A percentile compares a stretch with the other conserved stretches of the same genome.
These are phyloP conservation scores for Rauvolfia tetraphylla DNA, from an alignment of 257 asterid genomes.

Conservation along the genomic window DNA sequence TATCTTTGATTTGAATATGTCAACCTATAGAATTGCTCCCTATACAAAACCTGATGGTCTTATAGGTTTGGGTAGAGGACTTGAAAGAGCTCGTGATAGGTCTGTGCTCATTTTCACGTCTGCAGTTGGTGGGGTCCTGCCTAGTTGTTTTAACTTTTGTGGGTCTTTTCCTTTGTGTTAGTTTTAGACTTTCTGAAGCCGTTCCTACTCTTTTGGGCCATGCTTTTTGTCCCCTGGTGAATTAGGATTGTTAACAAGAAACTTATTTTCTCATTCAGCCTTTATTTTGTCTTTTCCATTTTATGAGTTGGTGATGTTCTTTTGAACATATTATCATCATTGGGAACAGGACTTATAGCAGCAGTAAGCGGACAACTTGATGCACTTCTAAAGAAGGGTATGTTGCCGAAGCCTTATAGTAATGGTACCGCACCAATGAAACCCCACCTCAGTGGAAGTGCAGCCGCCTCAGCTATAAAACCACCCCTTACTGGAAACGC, in stretches of 20 bases:
- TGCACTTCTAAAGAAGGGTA: conserved; percentile 23
- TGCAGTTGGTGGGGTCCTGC: not conserved
- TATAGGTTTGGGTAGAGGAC: not conserved
- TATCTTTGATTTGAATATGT: no score
- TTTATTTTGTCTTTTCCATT: not conserved
- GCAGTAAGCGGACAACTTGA: conserved; percentile 43
- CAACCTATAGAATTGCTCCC: not conserved
- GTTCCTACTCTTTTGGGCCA: not conserved
- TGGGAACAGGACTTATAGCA: conserved; percentile 36
- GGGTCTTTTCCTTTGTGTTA: not conserved
- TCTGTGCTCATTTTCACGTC: not conserved
- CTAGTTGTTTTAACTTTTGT: not conserved
- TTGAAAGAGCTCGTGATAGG: not conserved
- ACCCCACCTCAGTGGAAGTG: conserved; percentile 21
- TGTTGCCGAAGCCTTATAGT: conserved; percentile 1
- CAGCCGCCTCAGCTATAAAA: conserved; percentile 10
- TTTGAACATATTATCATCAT: not conserved
- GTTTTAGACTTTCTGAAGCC: not conserved
- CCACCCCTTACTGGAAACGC: conserved; percentile 22
- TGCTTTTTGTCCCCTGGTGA: not conserved
- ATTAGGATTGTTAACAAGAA: not conserved
- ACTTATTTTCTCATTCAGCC: not conserved
- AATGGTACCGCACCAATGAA: conserved; percentile 25
- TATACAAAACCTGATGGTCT: not conserved
- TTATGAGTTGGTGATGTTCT: not conserved